Evolutionary conservation across 495 filamentous ascomycete species (phyloP).

Genomic region (Pyronema omphalodes): DNA sequence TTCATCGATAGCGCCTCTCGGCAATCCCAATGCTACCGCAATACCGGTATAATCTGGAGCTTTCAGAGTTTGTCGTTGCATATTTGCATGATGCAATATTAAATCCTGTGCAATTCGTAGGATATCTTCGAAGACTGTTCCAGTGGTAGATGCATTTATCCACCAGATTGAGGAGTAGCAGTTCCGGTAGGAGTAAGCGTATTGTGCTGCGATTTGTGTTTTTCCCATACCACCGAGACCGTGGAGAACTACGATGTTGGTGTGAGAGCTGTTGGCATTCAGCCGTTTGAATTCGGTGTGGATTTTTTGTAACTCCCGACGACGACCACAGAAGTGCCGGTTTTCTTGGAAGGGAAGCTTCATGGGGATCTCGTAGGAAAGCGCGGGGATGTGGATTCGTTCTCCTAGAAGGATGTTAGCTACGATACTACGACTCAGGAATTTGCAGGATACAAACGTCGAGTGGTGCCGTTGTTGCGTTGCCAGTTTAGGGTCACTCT

Average conservation of each 20-base stretch:
- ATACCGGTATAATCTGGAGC: background rate
- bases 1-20: background rate
- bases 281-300: background rate
- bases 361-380: background rate
- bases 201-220: slow-evolving; percentile 10
- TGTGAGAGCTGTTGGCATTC: background rate
- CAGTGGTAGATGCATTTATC: slow-evolving; percentile 4
- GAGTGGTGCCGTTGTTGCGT: no score
- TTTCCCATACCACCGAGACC: slow-evolving; percentile 14
- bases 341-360: slow-evolving; percentile 3
- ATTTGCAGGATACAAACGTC: no score
- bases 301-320: background rate
- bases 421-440: no score
- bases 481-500: no score
- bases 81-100: background rate
- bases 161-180: slow-evolving; percentile 9
- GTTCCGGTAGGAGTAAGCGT: slow-evolving; percentile 5
- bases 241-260: slow-evolving; percentile 2
- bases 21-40: background rate
- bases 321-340: background rate
- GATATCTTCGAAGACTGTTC: background rate
- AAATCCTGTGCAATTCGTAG: background rate
- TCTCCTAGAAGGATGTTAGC: no score
- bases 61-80: background rate
- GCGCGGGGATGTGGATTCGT: no score